Base-by-base conservation (phyloP, 345 rosid species). In the Citrus sinensis region DNA sequence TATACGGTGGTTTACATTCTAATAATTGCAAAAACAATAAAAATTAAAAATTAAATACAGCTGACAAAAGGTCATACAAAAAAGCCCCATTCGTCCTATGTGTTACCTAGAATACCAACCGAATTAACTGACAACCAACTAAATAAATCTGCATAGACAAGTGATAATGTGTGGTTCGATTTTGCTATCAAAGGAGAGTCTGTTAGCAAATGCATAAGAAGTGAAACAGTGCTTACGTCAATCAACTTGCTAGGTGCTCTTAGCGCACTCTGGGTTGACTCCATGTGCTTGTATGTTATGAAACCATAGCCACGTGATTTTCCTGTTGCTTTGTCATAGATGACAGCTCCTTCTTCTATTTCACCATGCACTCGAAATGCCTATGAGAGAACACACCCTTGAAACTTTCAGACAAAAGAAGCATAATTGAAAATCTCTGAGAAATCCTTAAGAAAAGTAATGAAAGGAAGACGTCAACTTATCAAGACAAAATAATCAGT, bases 271-370 rank as follows among this genome's bases (percentile, higher is more conserved):
- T 85, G 86, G 59, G 95, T 86, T 40, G 93, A 90, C 79, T 91
- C 92, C 86, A 88, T 90, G 78, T 89, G 85, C 80, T 87, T 91
- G 83, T 64, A 91, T 24, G 95, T 91, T 62, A 90, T 87, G 84
- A 91, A 91, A 75, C 95, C 95, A 78, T 91, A 91, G 65, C 95
- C 95, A 68, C 93, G 92, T 27, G 95, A 91, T 79, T 88, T 91
- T 79, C 92, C 93, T 0, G 93, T 87, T 75, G 85, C 79, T 80
- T 91, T 91, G 80, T 91, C 95, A 80, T 86, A 84, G 76, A 91
- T 87, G 13, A 89, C 93, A 79, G 92, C 91, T 62, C 92, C 94
- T 86, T 91, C 94, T 83, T 91, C 94, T 61, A 91, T 86, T 81
- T 91, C 94, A 70, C 94, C 94, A 81, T 89, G 92, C 64, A 77